Evolutionary conservation across 306 rosid species (phyloP).

Genomic region (Fragaria vesca): DNA sequence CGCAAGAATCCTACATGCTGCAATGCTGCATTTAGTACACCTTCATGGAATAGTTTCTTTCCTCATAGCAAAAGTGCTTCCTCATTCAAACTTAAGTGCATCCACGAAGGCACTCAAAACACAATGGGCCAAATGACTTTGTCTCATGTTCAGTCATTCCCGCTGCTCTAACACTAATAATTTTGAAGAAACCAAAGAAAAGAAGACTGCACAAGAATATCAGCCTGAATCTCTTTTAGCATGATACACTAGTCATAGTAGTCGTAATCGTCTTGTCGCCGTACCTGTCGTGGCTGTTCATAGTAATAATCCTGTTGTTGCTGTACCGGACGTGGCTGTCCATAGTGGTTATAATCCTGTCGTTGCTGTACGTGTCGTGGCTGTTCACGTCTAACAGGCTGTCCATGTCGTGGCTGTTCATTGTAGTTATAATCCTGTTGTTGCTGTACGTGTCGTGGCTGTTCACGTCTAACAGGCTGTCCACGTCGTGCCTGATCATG

Average conservation of each 20-base stretch:
- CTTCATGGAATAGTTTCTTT: neutral
- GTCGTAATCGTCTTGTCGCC: neutral
- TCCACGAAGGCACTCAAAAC: neutral
- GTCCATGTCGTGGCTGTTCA: too few relatives aligned
- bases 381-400: neutral
- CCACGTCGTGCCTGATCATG: too few relatives aligned
- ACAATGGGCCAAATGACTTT: too few relatives aligned
- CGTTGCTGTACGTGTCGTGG: neutral
- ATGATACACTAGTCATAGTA: neutral
- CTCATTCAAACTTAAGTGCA: too few relatives aligned
- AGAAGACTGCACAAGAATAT: neutral
- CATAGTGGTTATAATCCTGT: neutral
- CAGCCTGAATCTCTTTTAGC: neutral
- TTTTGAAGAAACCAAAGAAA: neutral
- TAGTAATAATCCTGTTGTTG: neutral
- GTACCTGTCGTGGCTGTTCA: neutral
- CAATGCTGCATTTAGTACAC: neutral
- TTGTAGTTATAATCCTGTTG: neutral
- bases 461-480: neutral
- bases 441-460: neutral
- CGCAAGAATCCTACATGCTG: neutral
- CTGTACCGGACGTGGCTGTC: too few relatives aligned
- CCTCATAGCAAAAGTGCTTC: neutral
- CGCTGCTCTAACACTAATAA: neutral
- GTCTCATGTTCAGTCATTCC: too few relatives aligned